Conservation (phyloP, 345 rosid species). For the Tarenaya hassleriana region DNA sequence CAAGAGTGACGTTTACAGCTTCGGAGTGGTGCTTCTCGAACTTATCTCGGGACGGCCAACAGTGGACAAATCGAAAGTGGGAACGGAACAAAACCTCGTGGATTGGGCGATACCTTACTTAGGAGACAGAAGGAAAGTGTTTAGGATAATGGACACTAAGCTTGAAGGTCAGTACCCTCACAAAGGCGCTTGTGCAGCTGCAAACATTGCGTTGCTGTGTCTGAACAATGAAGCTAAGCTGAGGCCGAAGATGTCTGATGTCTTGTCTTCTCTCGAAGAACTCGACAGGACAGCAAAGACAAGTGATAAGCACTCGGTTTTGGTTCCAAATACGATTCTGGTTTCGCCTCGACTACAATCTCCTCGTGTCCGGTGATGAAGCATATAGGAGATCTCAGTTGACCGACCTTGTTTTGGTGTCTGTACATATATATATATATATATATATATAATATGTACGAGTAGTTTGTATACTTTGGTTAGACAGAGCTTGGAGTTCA, state of each 20-base stretch:
- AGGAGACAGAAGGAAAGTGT: conserved; percentile 49
- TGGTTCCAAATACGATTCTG: not conserved
- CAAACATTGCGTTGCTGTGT: conserved; percentile 50
- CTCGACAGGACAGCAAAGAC: conserved; percentile 8
- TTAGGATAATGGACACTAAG: conserved; percentile 63
- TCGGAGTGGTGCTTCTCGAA: conserved; percentile 64
- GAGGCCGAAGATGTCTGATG: conserved; percentile 55
- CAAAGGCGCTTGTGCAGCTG: conserved; percentile 48
- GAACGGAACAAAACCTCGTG: conserved; percentile 58
- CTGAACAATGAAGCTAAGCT: conserved; percentile 41
- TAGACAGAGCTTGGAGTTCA: too few relatives aligned
- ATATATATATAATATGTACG: too few relatives aligned
- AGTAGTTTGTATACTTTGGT: too few relatives aligned
- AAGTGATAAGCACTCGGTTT: not conserved
- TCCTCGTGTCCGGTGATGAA: too few relatives aligned
- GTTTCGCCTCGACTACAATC: too few relatives aligned
- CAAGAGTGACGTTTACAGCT: conserved; percentile 67
- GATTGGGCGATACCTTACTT: conserved; percentile 72
- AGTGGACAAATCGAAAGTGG: conserved; percentile 40
- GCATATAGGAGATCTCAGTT: too few relatives aligned
- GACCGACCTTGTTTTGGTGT: too few relatives aligned
- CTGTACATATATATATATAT: too few relatives aligned
- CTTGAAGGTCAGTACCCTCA: conserved; percentile 60
- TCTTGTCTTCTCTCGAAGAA: conserved; percentile 37
- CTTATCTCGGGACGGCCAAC: conserved; percentile 54